Base-by-base conservation (phyloP, 257 asterid genomes). In the Lithospermum erythrorhizon region DNA sequence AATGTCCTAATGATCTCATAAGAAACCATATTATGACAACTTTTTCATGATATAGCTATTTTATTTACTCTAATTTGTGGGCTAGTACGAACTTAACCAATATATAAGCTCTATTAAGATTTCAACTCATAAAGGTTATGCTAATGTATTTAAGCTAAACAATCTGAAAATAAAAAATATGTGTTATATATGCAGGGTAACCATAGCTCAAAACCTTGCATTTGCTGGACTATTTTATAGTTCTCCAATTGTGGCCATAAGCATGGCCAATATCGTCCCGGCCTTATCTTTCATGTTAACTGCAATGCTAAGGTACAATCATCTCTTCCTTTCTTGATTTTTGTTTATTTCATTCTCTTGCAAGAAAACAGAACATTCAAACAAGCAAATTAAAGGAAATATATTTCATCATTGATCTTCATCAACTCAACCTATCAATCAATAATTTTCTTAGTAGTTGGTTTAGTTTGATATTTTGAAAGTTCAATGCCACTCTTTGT, bases 171-270 rank as follows among this genome's bases (percentile, higher is more conserved):
- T 21, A 20, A 19, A 59, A 18, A 0, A 55, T 5, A 5, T 61
- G 21, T 16, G 47, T 67, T 25, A 2, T 25, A 25, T 25, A 3
- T 76, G 72, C 89, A 87, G 95, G 82, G 79, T 82, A 54, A 75
- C 85, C 7, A 61, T 87, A 55, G 78, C 88, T 56, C 95, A 87
- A 48, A 87, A 87, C 61, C 88, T 87, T 35, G 86, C 94, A 70
- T 87, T 76, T 74, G 64, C 81, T 59, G 95, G 94, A 15, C 74
- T 87, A 41, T 84, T 86, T 69, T 87, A 84, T 62, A 82, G 94
- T 72, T 87, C 95, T 58, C 95, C 95, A 4, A 84, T 84, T 32
- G 90, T 82, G 60, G 95, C 95, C 62, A 76, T 83, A 69, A 86
- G 86, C 65, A 82, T 82, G 88, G 94, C 86, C 48, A 82, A 82